phyloP scores from a whole-genome alignment of 441 rosid genomes.

The Dalechampia spathulata region DNA sequence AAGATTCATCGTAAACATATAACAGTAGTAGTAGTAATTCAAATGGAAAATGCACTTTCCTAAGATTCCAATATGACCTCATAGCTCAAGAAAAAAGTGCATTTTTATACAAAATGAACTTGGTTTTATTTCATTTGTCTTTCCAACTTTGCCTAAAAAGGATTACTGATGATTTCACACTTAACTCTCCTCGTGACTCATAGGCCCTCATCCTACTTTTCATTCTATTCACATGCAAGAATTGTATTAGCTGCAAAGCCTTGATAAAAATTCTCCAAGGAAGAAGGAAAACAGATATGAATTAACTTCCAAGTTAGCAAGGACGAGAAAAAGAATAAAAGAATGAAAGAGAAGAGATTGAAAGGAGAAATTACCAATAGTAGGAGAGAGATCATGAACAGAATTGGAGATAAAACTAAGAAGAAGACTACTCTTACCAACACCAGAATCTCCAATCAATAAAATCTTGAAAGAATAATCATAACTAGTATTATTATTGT shows the following conservation, averaged over 20 bases:
- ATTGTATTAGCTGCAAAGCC: neutral
- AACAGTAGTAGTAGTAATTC: too few species aligned
- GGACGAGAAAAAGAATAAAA: neutral
- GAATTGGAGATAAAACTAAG: slow-evolving; percentile 50
- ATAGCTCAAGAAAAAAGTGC: neutral
- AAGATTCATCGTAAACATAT: too few species aligned
- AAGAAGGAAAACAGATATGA: neutral
- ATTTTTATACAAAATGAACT: neutral
- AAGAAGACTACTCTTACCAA: slow-evolving; percentile 67
- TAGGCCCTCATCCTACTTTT: neutral
- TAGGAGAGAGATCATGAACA: slow-evolving; percentile 43
- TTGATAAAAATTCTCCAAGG: neutral
- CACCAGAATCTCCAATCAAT: slow-evolving; percentile 70
- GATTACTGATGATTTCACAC: too few species aligned
- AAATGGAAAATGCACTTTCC: neutral
- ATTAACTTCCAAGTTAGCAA: neutral
- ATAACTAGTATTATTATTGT: slow-evolving; percentile 22
- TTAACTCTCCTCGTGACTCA: neutral
- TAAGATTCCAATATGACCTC: neutral
- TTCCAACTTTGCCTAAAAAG: too few species aligned
- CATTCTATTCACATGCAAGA: neutral
- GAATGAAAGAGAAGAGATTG: too few species aligned
- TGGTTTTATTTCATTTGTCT: too few species aligned
- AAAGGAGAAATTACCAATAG: slow-evolving; percentile 35
- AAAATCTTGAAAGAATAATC: slow-evolving; percentile 66